phyloP scores from a whole-genome alignment of 169 alveolate species.

The Plasmodium knowlesi region DNA sequence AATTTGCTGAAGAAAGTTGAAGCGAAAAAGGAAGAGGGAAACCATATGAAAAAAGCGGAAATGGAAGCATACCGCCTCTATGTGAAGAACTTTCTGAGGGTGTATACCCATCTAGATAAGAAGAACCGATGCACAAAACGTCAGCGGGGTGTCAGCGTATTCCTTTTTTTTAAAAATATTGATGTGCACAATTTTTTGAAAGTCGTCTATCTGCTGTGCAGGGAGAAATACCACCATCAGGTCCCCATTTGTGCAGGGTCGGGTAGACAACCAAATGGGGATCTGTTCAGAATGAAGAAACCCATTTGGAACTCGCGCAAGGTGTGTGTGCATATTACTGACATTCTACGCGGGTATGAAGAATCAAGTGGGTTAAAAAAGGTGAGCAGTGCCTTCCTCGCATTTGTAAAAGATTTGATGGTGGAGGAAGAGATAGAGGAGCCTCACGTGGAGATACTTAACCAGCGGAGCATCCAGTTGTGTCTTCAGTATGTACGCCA shows the following conservation, averaged over 20 bases:
- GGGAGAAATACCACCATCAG: slow-evolving; percentile 6
- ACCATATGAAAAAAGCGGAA: background rate
- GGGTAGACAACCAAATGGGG: background rate
- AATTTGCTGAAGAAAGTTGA: background rate
- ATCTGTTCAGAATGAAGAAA: background rate
- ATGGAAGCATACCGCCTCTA: background rate
- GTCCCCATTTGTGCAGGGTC: background rate
- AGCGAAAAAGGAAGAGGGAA: background rate
- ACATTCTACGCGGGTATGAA: background rate
- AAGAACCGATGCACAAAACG: background rate
- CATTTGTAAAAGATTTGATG: background rate
- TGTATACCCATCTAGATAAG: background rate
- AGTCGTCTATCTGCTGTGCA: slow-evolving; percentile 29
- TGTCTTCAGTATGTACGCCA: slow-evolving; percentile 26
- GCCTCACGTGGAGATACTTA: background rate
- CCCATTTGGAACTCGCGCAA: background rate
- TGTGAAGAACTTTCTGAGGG: background rate
- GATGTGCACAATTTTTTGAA: slow-evolving; percentile 3
- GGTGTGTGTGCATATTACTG: background rate
- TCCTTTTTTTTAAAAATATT: slow-evolving; percentile 34
- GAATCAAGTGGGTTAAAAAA: background rate
- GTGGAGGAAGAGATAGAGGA: background rate
- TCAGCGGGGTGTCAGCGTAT: background rate
- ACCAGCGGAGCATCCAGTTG: background rate
- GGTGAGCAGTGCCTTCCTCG: background rate